Conservation (phyloP, 345 rosid genomes). For the Lenwebbia sp. region DNA sequence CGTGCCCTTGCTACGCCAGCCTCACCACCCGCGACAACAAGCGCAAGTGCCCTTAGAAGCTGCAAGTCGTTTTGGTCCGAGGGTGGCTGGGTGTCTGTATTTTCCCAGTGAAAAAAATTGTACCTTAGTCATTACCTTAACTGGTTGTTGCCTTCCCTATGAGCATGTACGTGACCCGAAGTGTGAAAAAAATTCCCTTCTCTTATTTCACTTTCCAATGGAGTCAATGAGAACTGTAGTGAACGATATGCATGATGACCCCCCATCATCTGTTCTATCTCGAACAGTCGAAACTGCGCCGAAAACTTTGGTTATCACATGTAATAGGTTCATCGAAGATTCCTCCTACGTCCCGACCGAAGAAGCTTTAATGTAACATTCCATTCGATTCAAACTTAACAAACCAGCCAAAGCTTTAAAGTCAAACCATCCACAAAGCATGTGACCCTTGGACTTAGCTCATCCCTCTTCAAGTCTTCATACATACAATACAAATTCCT, state of each 20-base stretch:
- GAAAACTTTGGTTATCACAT: fast-evolving
- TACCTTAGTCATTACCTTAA: not conserved
- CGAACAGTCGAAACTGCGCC: not conserved
- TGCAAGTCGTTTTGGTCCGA: not conserved
- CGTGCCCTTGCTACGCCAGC: conserved; percentile 52
- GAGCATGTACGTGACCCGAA: not conserved
- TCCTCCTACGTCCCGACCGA: fast-evolving
- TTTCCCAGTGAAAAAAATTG: not conserved
- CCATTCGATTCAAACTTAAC: not conserved
- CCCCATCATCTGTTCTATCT: not conserved
- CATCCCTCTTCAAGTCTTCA: too few species aligned
- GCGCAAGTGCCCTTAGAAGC: conserved; percentile 57
- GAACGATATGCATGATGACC: not conserved
- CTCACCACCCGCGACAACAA: conserved; percentile 55
- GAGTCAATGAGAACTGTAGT: not conserved
- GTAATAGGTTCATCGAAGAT: not conserved
- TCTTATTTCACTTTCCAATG: not conserved
- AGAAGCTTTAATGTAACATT: not conserved
- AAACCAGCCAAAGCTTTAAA: too few species aligned
- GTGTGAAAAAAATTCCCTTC: not conserved
- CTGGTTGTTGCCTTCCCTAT: not conserved
- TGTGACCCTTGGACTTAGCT: too few species aligned
- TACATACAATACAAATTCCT: not conserved
- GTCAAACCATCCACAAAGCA: too few species aligned
- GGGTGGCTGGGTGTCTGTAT: not conserved